Base-by-base conservation (phyloP, 768 basidiomycete genomes). In the Phlebiopsis gigantea region DNA sequence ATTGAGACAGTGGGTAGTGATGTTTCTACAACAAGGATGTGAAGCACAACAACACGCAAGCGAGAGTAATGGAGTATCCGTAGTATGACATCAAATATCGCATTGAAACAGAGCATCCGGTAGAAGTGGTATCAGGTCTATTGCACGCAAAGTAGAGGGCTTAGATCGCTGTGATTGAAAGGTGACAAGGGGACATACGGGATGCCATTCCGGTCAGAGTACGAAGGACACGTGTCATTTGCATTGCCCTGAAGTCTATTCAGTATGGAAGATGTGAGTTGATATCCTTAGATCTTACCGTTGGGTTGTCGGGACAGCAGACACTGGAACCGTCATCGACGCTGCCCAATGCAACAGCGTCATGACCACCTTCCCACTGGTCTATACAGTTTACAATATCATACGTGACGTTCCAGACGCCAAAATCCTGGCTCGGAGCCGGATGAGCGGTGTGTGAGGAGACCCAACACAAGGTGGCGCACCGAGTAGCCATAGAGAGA, bases 321-420 rank as follows among this genome's bases (percentile, higher is more conserved):
- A 76, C 86, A 53, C 80, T 72, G 19, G 71, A 72, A 10, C 77
- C 87, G 29, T 87, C 69, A 57, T 73, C 71, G 17, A 88, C 84
- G 56, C 83, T 87, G 21, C 90, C 90, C 39, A 92, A 71, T 14
- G 88, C 87, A 14, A 80, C 72, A 15, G 77, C 65, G 56, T 85
- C 73, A 19, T 72, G 75, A 49, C 72, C 77, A 8, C 91, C 91
- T 31, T 74, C 69, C 91, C 90, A 93, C 52, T 79, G 68, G 2
- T 73, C 58, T 1, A 78, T 55, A 64, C 90, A 93, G 28, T 82
- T 70, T 9, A 91, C 82, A 26, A 71, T 75, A 62, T 82, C 70
- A 66, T 92, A 92, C 17, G 77, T 83, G 63, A 90, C 74, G 63
- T 91, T 90, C 90, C 91, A 93, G 19, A 92, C 82, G 49, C 91